Conservation (phyloP, 352 stramenopile genomes). For the Phytophthora rubi region DNA sequence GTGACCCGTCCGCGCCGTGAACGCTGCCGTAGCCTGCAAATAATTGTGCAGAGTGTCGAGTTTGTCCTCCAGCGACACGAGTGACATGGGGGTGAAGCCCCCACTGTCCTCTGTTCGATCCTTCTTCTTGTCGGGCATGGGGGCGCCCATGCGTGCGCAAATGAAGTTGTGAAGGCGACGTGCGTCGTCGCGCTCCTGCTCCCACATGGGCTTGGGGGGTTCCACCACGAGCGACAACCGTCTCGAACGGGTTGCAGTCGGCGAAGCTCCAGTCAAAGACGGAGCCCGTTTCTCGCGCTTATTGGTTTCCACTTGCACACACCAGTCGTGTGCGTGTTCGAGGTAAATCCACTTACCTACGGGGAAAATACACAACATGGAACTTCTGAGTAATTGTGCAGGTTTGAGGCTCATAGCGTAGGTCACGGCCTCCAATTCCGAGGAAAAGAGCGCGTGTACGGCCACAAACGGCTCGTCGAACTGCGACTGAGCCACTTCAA, state of each 20-base stretch:
- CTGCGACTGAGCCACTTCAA: slow-evolving; percentile 44
- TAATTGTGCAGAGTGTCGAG: slow-evolving; percentile 71
- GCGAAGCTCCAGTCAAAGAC: not conserved
- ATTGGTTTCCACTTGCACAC: slow-evolving; percentile 62
- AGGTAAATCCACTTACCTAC: slow-evolving; percentile 53
- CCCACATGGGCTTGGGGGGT: slow-evolving; percentile 33
- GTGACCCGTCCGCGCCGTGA: slow-evolving; percentile 14
- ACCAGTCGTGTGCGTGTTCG: slow-evolving; percentile 69
- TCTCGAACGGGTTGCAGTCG: slow-evolving; percentile 1
- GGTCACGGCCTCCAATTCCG: slow-evolving; percentile 57
- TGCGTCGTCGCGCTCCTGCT: slow-evolving; percentile 61
- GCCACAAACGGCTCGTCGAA: slow-evolving; percentile 61
- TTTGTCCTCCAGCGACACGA: slow-evolving; percentile 64
- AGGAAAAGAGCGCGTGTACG: slow-evolving; percentile 53
- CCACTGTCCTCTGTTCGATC: slow-evolving; percentile 37
- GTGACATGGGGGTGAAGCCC: slow-evolving; percentile 54
- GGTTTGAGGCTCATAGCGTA: slow-evolving; percentile 45
- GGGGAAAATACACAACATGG: slow-evolving; percentile 69
- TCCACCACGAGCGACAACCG: slow-evolving; percentile 5
- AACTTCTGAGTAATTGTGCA: slow-evolving; percentile 44
- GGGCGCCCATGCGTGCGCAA: slow-evolving; percentile 58
- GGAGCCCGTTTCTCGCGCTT: slow-evolving; percentile 48
- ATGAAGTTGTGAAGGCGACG: slow-evolving; percentile 67
- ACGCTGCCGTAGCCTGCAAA: slow-evolving; percentile 39
- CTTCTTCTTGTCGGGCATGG: slow-evolving; percentile 36